Conservation (phyloP, 257 asterid genomes). For the Plantago ovata region DNA sequence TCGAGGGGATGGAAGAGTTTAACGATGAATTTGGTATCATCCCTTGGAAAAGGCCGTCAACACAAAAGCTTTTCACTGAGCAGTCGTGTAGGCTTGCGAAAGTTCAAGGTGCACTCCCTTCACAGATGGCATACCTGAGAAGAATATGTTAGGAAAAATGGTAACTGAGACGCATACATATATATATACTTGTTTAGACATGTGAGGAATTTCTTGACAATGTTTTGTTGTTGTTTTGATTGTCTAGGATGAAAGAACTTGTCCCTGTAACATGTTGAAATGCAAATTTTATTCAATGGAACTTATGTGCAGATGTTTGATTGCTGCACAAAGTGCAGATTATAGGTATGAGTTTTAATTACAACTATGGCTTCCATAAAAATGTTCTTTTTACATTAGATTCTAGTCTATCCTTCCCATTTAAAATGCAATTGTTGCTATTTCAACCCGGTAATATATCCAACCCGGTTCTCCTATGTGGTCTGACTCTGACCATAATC, state of each 20-base stretch:
- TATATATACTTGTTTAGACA: slow-evolving; percentile 4
- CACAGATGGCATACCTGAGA: slow-evolving; percentile 62
- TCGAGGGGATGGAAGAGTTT: slow-evolving; percentile 81
- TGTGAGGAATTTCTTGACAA: slow-evolving; percentile 2
- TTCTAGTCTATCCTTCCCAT: no score
- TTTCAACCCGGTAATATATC: no score
- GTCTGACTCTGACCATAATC: no score
- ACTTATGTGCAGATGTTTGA: no score
- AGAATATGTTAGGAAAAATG: slow-evolving; percentile 46
- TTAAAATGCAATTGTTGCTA: no score
- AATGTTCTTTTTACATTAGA: no score
- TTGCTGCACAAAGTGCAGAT: no score
- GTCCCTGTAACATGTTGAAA: background rate
- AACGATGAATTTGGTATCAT: slow-evolving; percentile 90
- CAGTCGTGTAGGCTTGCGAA: slow-evolving; percentile 86
- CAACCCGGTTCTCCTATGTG: no score
- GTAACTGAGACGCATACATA: background rate
- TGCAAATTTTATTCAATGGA: background rate
- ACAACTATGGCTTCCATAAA: no score
- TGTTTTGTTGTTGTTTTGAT: background rate
- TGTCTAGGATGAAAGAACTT: background rate
- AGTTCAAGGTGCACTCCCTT: slow-evolving; percentile 78
- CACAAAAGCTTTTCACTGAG: slow-evolving; percentile 60
- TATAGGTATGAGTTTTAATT: no score
- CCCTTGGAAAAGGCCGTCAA: slow-evolving; percentile 73